A percentile compares a stretch with the other conserved stretches of the same genome.
Evolutionary conservation across 352 stramenopile genomes (phyloP).

Genomic region (Phytophthora cactorum): DNA sequence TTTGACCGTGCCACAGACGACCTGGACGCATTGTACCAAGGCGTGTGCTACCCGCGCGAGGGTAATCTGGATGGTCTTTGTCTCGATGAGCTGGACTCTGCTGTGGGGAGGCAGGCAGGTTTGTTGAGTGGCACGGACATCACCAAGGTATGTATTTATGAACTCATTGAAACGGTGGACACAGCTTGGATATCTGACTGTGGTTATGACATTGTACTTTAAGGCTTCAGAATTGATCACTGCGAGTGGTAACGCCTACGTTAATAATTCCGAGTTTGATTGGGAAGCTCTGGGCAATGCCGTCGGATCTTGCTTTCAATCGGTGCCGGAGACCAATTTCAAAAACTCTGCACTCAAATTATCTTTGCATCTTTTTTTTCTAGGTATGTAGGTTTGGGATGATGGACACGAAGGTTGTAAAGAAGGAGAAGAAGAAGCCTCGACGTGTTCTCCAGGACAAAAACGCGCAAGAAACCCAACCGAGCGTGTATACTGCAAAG

Average conservation of each 20-base stretch:
- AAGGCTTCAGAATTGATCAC: slow-evolving; percentile 9
- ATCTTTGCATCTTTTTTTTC: not conserved
- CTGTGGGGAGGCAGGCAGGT: slow-evolving; percentile 9
- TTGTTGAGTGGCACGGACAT: slow-evolving; percentile 15
- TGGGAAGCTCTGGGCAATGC: slow-evolving; percentile 9
- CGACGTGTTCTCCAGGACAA: slow-evolving; percentile 3
- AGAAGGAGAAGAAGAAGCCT: slow-evolving; percentile 5
- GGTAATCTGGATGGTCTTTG: slow-evolving; percentile 16
- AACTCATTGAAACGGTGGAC: too few relatives aligned
- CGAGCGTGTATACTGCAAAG: slow-evolving; percentile 4
- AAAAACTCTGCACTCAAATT: not conserved
- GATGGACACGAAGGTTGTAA: slow-evolving; percentile 3
- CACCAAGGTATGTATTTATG: slow-evolving; percentile 5
- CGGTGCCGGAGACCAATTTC: slow-evolving; percentile 17
- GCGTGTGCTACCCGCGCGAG: slow-evolving; percentile 14
- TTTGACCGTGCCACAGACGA: slow-evolving; percentile 11
- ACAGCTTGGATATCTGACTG: not conserved
- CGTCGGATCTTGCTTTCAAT: slow-evolving; percentile 6
- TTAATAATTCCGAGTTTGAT: slow-evolving; percentile 6
- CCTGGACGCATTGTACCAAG: slow-evolving; percentile 12
- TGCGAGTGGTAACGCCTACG: not conserved
- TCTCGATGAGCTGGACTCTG: slow-evolving; percentile 9
- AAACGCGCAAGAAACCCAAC: not conserved
- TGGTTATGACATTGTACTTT: slow-evolving; percentile 6
- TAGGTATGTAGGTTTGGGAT: slow-evolving; percentile 9